Evolutionary conservation across 2,329 filamentous ascomycete species (phyloP).

Genomic region (Penicillium sp.): DNA sequence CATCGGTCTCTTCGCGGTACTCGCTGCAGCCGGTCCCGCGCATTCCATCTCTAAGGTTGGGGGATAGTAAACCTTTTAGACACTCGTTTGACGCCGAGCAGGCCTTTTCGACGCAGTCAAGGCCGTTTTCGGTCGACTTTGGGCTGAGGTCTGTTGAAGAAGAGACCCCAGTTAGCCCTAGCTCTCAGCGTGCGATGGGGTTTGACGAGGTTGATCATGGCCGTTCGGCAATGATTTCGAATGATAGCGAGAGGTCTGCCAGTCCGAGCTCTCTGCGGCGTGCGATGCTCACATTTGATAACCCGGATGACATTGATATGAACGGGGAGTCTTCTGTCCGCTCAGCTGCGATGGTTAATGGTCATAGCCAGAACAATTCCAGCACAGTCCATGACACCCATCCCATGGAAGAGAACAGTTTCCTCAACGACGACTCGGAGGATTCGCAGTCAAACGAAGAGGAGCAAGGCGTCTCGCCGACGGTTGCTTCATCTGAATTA

Average conservation of each 20-base stretch:
- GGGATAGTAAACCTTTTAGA: slow-evolving; percentile 9
- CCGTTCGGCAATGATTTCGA: too few relatives aligned
- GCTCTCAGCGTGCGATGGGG: too few relatives aligned
- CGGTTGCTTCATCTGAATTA: background rate
- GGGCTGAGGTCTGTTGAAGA: slow-evolving; percentile 2
- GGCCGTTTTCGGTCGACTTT: slow-evolving; percentile 10
- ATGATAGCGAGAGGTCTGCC: background rate
- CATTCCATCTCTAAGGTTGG: slow-evolving; percentile 16
- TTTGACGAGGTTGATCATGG: too few relatives aligned
- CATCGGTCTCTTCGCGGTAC: slow-evolving; percentile 8
- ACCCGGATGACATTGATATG: background rate
- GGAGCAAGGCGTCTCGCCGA: background rate
- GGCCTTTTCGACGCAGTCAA: background rate
- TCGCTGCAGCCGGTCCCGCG: slow-evolving; percentile 13
- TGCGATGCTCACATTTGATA: background rate
- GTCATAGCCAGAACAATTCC: background rate
- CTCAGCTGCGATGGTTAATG: background rate
- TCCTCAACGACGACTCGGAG: background rate
- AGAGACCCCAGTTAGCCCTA: slow-evolving; percentile 2
- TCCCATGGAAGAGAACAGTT: background rate
- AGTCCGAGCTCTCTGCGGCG: slow-evolving; percentile 5
- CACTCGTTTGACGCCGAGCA: slow-evolving; percentile 1
- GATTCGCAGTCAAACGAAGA: background rate
- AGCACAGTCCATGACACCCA: too few relatives aligned
- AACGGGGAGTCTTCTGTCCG: background rate